Percentiles rank a stretch among this genome's conserved stretches.
Conservation (phyloP, 371 early-diverging fungal genomes). For the Mucor lusitanicus region DNA sequence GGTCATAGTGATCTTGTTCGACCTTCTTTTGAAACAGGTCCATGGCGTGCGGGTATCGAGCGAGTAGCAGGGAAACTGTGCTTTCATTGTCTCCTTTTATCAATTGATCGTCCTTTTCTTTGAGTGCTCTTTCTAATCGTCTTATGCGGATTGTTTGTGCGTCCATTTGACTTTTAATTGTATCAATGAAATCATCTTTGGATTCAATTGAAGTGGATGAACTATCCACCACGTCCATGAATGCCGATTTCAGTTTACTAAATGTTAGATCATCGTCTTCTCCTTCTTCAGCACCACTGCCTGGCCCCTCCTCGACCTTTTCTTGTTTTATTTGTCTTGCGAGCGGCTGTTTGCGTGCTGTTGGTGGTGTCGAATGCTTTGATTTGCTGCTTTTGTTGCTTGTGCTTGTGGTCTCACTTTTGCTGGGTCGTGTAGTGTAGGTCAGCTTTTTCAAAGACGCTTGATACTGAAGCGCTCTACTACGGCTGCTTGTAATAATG, state of each 20-base stretch:
- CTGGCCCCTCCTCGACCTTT: neutral
- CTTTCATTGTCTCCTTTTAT: neutral
- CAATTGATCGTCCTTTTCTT: conserved; percentile 9
- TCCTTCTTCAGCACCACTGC: neutral
- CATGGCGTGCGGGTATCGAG: conserved; percentile 14
- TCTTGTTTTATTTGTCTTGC: neutral
- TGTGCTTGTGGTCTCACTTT: neutral
- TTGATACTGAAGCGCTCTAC: neutral
- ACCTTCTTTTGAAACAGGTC: conserved; percentile 5
- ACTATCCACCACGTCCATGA: conserved; percentile 11
- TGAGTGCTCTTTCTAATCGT: conserved; percentile 14
- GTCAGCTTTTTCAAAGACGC: neutral
- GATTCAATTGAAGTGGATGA: neutral
- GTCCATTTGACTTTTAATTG: conserved; percentile 12
- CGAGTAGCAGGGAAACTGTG: neutral
- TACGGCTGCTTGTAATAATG: neutral
- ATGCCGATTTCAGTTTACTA: neutral
- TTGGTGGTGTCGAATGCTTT: neutral
- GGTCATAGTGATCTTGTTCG: conserved; percentile 9
- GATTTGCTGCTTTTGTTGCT: neutral
- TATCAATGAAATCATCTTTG: conserved; percentile 1
- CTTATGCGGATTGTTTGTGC: conserved; percentile 17
- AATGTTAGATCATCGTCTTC: neutral
- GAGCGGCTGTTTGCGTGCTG: neutral
- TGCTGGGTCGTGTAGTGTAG: neutral